Conservation (phyloP, 2,329 filamentous ascomycete genomes). For the Diaporthe capsici region DNA sequence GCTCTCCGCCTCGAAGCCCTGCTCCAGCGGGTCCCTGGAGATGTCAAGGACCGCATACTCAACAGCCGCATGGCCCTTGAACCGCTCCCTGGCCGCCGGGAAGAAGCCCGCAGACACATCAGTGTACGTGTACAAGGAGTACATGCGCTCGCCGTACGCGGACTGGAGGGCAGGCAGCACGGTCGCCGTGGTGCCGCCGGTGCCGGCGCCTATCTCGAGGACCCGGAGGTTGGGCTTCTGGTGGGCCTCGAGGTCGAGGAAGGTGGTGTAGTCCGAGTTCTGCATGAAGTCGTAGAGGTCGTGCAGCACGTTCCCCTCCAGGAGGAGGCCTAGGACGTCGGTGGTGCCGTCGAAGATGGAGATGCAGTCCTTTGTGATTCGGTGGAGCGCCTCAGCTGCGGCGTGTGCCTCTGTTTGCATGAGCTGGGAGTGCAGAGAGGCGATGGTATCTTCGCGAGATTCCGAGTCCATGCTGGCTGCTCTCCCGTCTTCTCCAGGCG, state of each 20-base stretch:
- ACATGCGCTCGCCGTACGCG: conserved; percentile 25
- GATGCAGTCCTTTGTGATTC: conserved; percentile 1
- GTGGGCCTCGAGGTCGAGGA: conserved; percentile 42
- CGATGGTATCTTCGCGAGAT: background rate
- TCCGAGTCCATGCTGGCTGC: background rate
- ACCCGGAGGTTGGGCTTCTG: conserved; percentile 51
- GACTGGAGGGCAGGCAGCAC: conserved; percentile 42
- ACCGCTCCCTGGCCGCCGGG: conserved; percentile 44
- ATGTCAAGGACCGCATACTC: conserved; percentile 50
- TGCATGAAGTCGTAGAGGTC: conserved; percentile 30
- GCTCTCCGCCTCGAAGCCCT: conserved; percentile 48
- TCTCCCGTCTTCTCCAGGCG: background rate
- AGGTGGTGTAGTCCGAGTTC: background rate
- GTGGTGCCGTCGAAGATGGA: background rate
- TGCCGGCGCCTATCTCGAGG: conserved; percentile 56
- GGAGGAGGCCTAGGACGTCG: conserved; percentile 19
- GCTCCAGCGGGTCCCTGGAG: conserved; percentile 47
- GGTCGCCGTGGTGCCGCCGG: conserved; percentile 49
- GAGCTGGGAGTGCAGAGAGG: background rate
- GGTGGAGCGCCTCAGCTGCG: background rate
- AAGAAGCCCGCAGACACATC: conserved; percentile 45
- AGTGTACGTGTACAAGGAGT: conserved; percentile 43
- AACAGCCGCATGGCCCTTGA: conserved; percentile 44
- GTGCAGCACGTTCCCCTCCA: conserved; percentile 18
- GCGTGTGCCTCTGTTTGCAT: conserved; percentile 5